These are phyloP conservation scores for Helicocarpus griseus DNA, from an alignment of 2,329 filamentous ascomycete species.

Conservation along the genomic window DNA sequence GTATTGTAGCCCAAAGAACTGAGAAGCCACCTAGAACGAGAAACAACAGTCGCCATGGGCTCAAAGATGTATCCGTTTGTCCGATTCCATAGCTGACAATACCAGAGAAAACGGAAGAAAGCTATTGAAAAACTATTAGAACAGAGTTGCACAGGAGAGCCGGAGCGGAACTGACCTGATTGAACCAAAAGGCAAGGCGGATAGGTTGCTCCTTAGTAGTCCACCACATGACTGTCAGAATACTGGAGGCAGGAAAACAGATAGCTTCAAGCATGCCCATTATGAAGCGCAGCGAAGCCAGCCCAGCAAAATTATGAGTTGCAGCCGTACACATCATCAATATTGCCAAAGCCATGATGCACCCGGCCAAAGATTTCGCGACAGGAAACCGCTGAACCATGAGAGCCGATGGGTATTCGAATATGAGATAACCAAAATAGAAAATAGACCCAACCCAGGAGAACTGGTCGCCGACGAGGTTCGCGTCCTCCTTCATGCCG, in stretches of 20 bases:
- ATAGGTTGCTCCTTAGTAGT: constrained; percentile 39
- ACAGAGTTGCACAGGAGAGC: constrained; percentile 18
- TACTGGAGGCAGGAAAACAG: constrained; percentile 17
- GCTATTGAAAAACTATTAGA: constrained; percentile 15
- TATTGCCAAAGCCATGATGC: constrained; percentile 35
- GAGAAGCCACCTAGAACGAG: background rate
- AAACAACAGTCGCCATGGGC: constrained; percentile 6
- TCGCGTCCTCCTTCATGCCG: constrained; percentile 6
- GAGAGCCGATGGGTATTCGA: constrained; percentile 12
- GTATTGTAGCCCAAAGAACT: background rate
- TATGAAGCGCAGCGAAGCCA: constrained; percentile 21
- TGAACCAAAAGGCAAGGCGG: constrained; percentile 49
- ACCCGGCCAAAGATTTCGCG: constrained; percentile 4
- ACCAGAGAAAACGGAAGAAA: constrained; percentile 9
- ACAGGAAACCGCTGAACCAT: constrained; percentile 13
- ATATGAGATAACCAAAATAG: constrained; percentile 27
- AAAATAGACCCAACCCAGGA: constrained; percentile 33
- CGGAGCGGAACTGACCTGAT: constrained; percentile 42
- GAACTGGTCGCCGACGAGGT: constrained; percentile 3
- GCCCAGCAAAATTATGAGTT: constrained; percentile 18
- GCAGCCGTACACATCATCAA: constrained; percentile 26
- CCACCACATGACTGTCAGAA: constrained; percentile 24
- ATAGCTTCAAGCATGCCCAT: constrained; percentile 23
- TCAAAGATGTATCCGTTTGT: constrained; percentile 1
- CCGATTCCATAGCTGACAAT: background rate